These are phyloP conservation scores for Decorospora gaudefroyi DNA, from an alignment of 2,329 filamentous ascomycete species.

Conservation along the genomic window DNA sequence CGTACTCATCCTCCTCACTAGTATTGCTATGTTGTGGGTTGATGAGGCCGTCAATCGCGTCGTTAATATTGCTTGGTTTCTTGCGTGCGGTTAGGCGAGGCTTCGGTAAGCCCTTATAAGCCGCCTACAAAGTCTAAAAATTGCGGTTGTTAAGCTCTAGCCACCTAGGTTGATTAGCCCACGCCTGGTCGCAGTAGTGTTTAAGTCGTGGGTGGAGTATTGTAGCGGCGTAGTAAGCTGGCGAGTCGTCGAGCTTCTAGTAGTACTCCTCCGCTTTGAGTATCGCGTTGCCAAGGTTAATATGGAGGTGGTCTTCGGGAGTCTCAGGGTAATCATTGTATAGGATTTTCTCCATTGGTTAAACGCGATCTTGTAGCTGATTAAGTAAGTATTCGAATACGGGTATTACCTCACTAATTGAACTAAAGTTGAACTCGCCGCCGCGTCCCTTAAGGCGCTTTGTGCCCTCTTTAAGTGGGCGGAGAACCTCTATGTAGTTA, in stretches of 20 bases:
- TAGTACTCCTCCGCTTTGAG: slow-evolving; percentile 9
- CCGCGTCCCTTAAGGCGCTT: background rate
- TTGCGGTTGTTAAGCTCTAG: background rate
- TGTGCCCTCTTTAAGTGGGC: background rate
- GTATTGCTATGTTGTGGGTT: too few species aligned
- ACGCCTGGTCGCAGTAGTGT: slow-evolving; percentile 1
- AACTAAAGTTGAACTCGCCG: background rate
- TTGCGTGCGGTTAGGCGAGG: background rate
- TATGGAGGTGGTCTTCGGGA: slow-evolving; percentile 3
- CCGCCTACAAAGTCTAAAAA: background rate
- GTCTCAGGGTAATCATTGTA: background rate
- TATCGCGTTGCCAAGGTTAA: background rate
- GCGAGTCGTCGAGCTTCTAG: slow-evolving; percentile 5
- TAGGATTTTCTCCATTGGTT: background rate
- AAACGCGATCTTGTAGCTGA: background rate
- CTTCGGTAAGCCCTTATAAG: too few species aligned
- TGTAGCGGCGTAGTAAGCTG: too few species aligned
- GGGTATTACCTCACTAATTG: slow-evolving; percentile 1
- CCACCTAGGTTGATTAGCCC: background rate
- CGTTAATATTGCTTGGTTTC: background rate
- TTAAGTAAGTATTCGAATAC: slow-evolving; percentile 2
- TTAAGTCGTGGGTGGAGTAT: slow-evolving; percentile 6
- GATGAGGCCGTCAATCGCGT: background rate
- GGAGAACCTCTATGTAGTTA: slow-evolving; percentile 1
- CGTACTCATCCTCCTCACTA: slow-evolving; percentile 4